A percentile compares a stretch with the other conserved stretches of the same genome.
phyloP scores from a whole-genome alignment of 208 protist species.

The Giardia muris region DNA sequence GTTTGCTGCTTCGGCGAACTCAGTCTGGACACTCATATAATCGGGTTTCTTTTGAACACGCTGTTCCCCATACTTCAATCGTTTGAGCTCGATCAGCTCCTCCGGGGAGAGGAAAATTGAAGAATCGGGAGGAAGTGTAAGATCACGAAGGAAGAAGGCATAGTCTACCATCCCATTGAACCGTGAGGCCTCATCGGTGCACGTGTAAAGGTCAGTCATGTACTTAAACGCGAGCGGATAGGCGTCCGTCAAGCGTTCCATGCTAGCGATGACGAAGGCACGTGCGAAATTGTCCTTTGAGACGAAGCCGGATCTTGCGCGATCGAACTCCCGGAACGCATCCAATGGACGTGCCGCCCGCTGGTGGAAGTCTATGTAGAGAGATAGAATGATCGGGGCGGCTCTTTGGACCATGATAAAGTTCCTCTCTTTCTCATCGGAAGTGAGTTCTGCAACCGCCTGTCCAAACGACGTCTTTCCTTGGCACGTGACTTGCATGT shows the following conservation, averaged over 20 bases:
- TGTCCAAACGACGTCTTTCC: not conserved
- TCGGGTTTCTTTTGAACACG: not conserved
- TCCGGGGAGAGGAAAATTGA: not conserved
- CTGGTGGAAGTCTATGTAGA: conserved; percentile 11
- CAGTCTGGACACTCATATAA: not conserved
- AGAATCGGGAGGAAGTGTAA: not conserved
- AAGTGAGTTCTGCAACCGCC: not conserved
- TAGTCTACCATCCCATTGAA: conserved; percentile 13
- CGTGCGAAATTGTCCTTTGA: not conserved
- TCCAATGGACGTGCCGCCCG: not conserved
- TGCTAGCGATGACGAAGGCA: conserved; percentile 10
- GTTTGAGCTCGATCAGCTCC: not conserved
- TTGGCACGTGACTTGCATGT: not conserved
- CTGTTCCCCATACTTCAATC: not conserved
- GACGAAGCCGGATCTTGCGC: not conserved
- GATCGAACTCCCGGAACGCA: conserved; percentile 10
- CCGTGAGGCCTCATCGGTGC: not conserved
- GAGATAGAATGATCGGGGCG: not conserved
- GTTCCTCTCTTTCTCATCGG: not conserved
- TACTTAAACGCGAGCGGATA: not conserved
- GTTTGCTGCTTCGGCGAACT: not conserved
- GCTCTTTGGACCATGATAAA: not conserved
- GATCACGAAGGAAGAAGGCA: not conserved
- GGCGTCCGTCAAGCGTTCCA: not conserved
- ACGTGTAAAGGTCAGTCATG: conserved; percentile 1